Evolutionary conservation across 2,329 filamentous ascomycete species (phyloP).

Genomic region (Diaporthe amygdali): DNA sequence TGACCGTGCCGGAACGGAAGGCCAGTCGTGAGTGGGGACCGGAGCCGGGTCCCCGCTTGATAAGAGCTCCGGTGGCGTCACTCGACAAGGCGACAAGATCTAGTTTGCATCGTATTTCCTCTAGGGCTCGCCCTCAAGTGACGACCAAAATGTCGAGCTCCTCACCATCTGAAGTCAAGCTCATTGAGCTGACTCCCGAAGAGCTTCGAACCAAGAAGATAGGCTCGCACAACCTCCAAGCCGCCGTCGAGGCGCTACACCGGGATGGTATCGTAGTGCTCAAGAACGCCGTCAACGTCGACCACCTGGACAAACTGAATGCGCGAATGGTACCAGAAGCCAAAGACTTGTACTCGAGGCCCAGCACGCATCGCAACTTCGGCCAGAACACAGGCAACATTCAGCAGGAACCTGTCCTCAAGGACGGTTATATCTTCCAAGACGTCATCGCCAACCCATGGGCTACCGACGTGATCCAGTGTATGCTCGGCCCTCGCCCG

Average conservation of each 20-base stretch:
- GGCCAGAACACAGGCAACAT: constrained; percentile 25
- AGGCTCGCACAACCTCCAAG: constrained; percentile 33
- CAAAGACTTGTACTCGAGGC: constrained; percentile 30
- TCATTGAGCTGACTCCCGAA: constrained; percentile 8
- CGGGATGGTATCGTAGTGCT: constrained; percentile 43
- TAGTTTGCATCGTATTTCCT: background rate
- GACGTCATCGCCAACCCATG: constrained; percentile 36
- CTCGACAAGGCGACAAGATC: background rate
- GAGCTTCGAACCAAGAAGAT: background rate
- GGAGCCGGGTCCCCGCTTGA: constrained; percentile 11
- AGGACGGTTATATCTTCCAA: constrained; percentile 27
- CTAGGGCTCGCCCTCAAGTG: background rate
- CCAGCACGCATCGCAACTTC: constrained; percentile 27
- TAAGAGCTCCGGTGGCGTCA: background rate
- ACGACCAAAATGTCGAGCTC: background rate
- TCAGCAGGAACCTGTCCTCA: constrained; percentile 29
- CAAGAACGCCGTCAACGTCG: constrained; percentile 39
- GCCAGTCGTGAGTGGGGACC: background rate
- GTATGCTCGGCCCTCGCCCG: constrained; percentile 43
- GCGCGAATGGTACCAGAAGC: constrained; percentile 41
- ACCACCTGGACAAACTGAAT: constrained; percentile 40
- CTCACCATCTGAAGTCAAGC: background rate
- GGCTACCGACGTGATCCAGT: constrained; percentile 38
- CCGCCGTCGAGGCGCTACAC: constrained; percentile 40
- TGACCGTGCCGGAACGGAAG: background rate